Conservation (phyloP, 2,329 filamentous ascomycete species). For the Sporothrix phasma region DNA sequence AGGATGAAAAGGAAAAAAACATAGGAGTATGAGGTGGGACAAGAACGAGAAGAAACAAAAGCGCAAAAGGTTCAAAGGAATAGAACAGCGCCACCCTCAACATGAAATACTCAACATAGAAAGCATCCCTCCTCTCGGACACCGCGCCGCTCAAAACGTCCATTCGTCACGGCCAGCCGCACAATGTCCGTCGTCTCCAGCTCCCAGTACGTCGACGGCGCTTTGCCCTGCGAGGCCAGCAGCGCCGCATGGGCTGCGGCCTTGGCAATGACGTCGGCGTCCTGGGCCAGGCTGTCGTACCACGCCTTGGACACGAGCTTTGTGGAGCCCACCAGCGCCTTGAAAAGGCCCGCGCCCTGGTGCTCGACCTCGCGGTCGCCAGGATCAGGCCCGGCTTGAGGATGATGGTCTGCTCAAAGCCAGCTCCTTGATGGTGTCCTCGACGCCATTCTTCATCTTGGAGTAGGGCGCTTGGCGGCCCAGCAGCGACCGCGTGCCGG, state of each 20-base stretch:
- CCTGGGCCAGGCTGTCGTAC: slow-evolving; percentile 62
- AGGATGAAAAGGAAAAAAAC: too few species aligned
- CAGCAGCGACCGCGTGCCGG: slow-evolving; percentile 35
- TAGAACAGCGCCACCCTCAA: too few species aligned
- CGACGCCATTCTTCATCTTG: slow-evolving; percentile 79
- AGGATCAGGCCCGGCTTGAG: slow-evolving; percentile 64
- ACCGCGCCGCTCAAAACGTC: slow-evolving; percentile 23
- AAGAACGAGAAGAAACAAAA: too few species aligned
- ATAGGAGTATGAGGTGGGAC: too few species aligned
- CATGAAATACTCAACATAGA: too few species aligned
- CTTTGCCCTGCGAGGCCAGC: slow-evolving; percentile 49
- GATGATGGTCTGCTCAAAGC: slow-evolving; percentile 70
- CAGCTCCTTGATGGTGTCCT: slow-evolving; percentile 61
- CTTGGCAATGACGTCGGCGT: slow-evolving; percentile 59
- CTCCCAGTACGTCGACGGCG: slow-evolving; percentile 51
- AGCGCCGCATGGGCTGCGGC: slow-evolving; percentile 54
- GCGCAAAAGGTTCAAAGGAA: too few species aligned
- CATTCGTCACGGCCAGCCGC: slow-evolving; percentile 51
- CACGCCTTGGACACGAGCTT: slow-evolving; percentile 43
- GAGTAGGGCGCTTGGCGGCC: slow-evolving; percentile 39
- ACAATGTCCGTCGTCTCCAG: slow-evolving; percentile 54
- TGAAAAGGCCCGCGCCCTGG: slow-evolving; percentile 45
- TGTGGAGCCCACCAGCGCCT: slow-evolving; percentile 44
- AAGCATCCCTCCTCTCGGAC: too few species aligned
- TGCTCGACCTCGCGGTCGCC: slow-evolving; percentile 53